Conservation (phyloP, 306 rosid genomes). For the Macrotyloma uniflorum region DNA sequence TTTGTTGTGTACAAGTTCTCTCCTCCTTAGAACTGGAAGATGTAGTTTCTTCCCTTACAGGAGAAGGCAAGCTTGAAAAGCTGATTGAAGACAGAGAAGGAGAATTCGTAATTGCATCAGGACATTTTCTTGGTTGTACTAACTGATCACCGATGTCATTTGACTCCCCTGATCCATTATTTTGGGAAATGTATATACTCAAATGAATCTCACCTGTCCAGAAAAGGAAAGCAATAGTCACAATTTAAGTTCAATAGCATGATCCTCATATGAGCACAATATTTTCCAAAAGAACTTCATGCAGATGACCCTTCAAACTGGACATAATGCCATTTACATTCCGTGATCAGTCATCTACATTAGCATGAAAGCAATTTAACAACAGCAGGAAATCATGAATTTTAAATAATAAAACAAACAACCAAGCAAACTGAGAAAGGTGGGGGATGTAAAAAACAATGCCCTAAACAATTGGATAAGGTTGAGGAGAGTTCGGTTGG, state of each 20-base stretch:
- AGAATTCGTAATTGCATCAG: conserved; percentile 32
- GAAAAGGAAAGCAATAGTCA: conserved; percentile 30
- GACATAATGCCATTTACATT: conserved; percentile 32
- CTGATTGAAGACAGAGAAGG: conserved; percentile 31
- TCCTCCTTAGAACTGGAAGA: conserved; percentile 58
- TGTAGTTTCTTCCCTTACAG: conserved; percentile 59
- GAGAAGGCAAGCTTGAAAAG: conserved; percentile 55
- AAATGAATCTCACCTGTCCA: conserved; percentile 78
- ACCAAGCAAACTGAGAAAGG: not conserved
- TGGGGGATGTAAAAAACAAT: not conserved
- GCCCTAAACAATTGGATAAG: conserved; percentile 5
- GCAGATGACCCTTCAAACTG: conserved; percentile 28
- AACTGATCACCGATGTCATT: conserved; percentile 37
- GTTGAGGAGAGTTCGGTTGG: conserved; percentile 7
- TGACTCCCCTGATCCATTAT: conserved; percentile 45
- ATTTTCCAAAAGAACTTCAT: conserved; percentile 11
- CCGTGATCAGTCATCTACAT: conserved; percentile 1
- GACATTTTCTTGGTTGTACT: conserved; percentile 17
- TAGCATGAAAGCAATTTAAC: conserved; percentile 26
- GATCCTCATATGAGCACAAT: not conserved
- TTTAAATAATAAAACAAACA: conserved; percentile 4
- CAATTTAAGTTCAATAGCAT: conserved; percentile 24
- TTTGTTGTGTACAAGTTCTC: conserved; percentile 63
- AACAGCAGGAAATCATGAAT: not conserved
- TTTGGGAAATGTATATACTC: conserved; percentile 49